Base-by-base conservation (phyloP, 495 filamentous ascomycete species). In the Aspergillus diversus region DNA sequence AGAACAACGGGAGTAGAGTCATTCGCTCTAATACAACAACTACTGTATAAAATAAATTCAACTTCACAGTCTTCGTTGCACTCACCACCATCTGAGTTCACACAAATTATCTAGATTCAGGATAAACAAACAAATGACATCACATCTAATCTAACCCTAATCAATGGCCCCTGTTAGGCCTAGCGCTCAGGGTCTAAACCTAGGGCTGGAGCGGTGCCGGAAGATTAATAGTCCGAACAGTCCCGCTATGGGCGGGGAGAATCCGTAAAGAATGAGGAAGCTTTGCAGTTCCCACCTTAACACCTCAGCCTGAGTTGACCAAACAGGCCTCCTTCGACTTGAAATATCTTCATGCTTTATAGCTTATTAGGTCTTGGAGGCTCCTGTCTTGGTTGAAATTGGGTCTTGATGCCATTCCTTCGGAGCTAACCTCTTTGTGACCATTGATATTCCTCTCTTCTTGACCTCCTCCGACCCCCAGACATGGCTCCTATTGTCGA, bases 401-500 rank as follows among this genome's bases (percentile, higher is more conserved):
- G 33, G 58, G 47, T 56, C 58, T 55, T 47, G 33, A 31, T 53
- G n/a, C 57, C 37, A 57, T 57, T 56, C 27, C 43, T 47, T 12
- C 17, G 21, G 60, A 46, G 43, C 8, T 39, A 13, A 55, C 33
- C 16, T 33, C 12, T 42, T 11, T 37, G 52, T 46, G 21, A 27
- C 21, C 35, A 43, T 27, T 57, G 42, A 32, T 53, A 33, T 21
- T 50, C 39, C 21, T 16, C 43, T 52, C 59, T 50, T 63, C 43
- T 21, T 57, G 47, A 13, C 55, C 49, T 47, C 48, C 33, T 43
- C 12, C 33, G 16, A 52, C 43, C n/a, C 42, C 54, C 67, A 57
- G 66, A 54, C 59, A 83, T 83, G 80, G 71, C 71, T 37, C 69
- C 75, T 35, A 63, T 74, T 39, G 72, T 88, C 55, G 87, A 89